Conservation (phyloP, 1,139 yeast species). For the Torulaspora globosa region DNA sequence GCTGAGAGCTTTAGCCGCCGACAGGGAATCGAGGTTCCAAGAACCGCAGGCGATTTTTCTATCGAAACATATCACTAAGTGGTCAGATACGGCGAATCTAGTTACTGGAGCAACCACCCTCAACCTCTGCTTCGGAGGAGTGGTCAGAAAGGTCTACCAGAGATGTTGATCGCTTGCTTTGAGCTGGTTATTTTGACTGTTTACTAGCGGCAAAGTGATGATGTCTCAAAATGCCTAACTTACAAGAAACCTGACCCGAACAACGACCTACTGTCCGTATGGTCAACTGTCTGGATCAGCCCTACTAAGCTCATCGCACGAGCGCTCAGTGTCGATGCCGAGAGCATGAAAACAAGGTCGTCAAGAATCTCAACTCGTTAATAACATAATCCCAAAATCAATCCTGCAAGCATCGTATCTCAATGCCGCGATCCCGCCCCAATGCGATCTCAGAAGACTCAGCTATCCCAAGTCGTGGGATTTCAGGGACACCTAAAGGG, state of each 20-base stretch:
- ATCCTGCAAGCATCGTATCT: background rate
- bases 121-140: too few relatives aligned
- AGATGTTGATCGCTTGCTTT: too few relatives aligned
- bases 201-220: too few relatives aligned
- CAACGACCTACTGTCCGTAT: background rate
- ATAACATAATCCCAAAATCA: background rate
- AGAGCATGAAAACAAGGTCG: background rate
- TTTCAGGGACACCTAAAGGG: slow-evolving; percentile 5
- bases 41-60: too few relatives aligned
- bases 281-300: background rate
- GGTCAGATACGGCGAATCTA: background rate
- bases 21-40: background rate
- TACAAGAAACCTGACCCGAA: background rate
- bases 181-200: too few relatives aligned
- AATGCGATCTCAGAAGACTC: background rate
- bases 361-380: background rate
- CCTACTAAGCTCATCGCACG: background rate
- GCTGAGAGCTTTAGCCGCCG: background rate
- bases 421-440: background rate
- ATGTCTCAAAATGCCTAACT: background rate
- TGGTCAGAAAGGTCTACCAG: too few relatives aligned
- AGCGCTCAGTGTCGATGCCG: background rate
- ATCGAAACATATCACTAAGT: background rate
- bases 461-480: background rate
- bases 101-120: too few relatives aligned